Base-by-base conservation (phyloP, 1,284 basidiomycete species). In the Malassezia brasiliensis region DNA sequence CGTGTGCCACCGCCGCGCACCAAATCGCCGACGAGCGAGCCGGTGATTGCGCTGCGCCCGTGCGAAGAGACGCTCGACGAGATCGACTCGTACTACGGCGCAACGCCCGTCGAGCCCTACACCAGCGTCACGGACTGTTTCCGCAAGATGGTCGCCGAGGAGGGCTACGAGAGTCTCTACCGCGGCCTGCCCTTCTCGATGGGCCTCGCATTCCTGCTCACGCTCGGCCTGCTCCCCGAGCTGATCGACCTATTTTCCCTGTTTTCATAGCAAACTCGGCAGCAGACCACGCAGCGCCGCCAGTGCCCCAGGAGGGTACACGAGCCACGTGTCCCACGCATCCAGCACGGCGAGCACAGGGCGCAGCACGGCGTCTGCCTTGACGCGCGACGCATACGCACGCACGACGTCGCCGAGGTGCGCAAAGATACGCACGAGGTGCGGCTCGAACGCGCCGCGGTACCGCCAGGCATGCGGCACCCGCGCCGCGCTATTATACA, bases 401-500 rank as follows among this genome's bases (percentile, higher is more conserved):
- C 25, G 42, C 2, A 58, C 55, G 0, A 70, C 55, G 6, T 63
- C 59, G 10, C 66, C 64, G 0, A 68, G 41, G 44, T 74, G 72
- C 5, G 57, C 53, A 46, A 73, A 72, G 15, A 73, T 52, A 2
- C 52, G 15, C 3, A 47, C 56, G 8, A 73, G 48, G 15, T 59
- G 59, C 3, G 51, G 20, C 40, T 67, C 63, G 6, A 74, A 47
- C 4, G 54, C 54, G 8, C 53, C 50, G 10, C 63, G 49, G 52
- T 66, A 71, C 25, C 53, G 32, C 64, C 63, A 75, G 15, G 88
- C 88, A 75, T 67, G 85, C 2, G 87, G 85, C 9, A 90, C 80
- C 3, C 88, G 79, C 5, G 85, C 85, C 36, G 89, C 90, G 2
- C 88, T 90, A 74, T 98, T 99, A 78, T 96, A 90, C 28, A 99